Evolutionary conservation across 257 asterid species (phyloP).

Genomic region (Asclepias syriaca): DNA sequence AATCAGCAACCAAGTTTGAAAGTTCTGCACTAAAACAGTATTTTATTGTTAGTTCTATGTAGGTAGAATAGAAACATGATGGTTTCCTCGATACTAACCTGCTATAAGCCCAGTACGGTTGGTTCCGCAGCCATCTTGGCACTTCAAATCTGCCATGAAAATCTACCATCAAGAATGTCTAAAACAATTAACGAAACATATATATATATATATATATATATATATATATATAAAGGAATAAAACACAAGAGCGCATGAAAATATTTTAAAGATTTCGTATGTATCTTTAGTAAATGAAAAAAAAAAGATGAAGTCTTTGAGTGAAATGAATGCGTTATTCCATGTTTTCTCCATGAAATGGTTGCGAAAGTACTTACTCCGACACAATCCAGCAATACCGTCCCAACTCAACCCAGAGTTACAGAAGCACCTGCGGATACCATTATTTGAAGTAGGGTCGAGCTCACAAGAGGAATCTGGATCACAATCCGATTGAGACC

Average conservation of each 20-base stretch:
- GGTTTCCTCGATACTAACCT: constrained; percentile 26
- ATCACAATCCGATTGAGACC: constrained; percentile 55
- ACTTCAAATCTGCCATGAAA: constrained; percentile 38
- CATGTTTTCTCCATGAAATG: background rate
- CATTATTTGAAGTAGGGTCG: constrained; percentile 36
- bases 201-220: no score
- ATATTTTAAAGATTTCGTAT: no score
- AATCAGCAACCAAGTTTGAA: background rate
- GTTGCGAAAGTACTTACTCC: constrained; percentile 24
- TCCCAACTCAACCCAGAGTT: constrained; percentile 67
- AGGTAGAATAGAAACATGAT: no score
- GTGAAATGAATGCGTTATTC: no score
- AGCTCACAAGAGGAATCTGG: constrained; percentile 51
- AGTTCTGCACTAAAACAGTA: background rate
- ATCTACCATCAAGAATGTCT: background rate
- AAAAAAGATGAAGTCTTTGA: no score
- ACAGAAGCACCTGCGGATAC: constrained; percentile 61
- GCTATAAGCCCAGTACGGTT: constrained; percentile 66
- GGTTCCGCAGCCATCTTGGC: constrained; percentile 59
- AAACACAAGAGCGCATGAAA: no score
- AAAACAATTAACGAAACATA: background rate
- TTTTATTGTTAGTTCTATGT: no score
- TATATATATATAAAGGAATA: no score
- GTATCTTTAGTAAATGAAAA: no score
- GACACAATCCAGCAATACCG: constrained; percentile 48